Conservation (phyloP, 2,329 filamentous ascomycete genomes). For the Aspergillus fumigatus region DNA sequence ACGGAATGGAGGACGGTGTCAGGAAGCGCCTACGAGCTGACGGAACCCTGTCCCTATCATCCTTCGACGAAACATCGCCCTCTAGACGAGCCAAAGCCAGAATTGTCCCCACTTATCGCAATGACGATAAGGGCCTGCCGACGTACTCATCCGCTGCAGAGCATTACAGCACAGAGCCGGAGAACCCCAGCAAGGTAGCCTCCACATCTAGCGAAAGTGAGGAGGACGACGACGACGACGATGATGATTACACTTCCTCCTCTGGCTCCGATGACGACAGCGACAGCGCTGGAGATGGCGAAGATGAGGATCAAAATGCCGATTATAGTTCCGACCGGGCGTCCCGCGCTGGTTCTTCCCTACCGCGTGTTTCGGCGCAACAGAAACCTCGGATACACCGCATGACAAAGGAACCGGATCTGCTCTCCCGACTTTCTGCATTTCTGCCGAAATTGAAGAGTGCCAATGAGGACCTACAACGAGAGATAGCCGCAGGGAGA, state of each 20-base stretch:
- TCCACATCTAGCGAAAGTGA: neutral
- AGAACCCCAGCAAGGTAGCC: constrained; percentile 1
- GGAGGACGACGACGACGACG: constrained; percentile 11
- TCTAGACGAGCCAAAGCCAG: constrained; percentile 2
- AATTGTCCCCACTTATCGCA: neutral
- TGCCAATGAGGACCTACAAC: constrained; percentile 41
- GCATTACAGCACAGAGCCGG: neutral
- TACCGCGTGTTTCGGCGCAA: constrained; percentile 26
- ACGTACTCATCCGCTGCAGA: neutral
- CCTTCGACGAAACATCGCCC: constrained; percentile 2
- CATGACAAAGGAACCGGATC: constrained; percentile 21
- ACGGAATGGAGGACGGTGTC: constrained; percentile 12
- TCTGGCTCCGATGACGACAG: constrained; percentile 23
- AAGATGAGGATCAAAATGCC: constrained; percentile 7
- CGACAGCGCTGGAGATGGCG: constrained; percentile 19
- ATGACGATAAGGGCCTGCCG: constrained; percentile 1
- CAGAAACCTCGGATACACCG: constrained; percentile 32
- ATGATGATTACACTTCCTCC: constrained; percentile 20
- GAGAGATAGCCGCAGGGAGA: constrained; percentile 32
- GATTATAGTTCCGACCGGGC: constrained; percentile 2
- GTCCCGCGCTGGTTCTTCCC: constrained; percentile 3
- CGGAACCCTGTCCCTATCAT: constrained; percentile 1
- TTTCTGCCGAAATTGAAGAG: constrained; percentile 42
- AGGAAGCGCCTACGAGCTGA: constrained; percentile 13
- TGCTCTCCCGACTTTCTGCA: constrained; percentile 35